Evolutionary conservation across 2,329 filamentous ascomycete genomes (phyloP).

Genomic region (Fusarium illudens): DNA sequence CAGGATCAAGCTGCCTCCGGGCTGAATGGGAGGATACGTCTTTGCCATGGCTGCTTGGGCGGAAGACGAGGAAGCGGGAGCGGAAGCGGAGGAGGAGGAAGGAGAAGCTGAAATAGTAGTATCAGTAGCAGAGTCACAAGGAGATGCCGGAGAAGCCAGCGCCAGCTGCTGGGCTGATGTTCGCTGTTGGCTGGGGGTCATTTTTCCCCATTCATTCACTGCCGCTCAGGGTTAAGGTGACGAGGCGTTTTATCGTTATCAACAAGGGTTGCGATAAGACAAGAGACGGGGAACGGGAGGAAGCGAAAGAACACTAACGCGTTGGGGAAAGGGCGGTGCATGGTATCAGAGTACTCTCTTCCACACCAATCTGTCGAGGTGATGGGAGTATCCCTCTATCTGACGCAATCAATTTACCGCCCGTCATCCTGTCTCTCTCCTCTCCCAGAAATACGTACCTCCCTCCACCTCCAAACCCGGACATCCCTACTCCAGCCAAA

Average conservation of each 20-base stretch:
- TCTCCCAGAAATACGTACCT: constrained; percentile 22
- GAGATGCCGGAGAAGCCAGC: constrained; percentile 39
- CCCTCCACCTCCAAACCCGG: constrained; percentile 20
- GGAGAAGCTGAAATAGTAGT: constrained; percentile 2
- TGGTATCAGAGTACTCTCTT: constrained; percentile 21
- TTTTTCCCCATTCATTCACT: constrained; percentile 31
- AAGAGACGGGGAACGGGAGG: constrained; percentile 29
- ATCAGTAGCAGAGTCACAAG: constrained; percentile 20
- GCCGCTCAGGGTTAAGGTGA: constrained; percentile 26
- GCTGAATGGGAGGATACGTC: constrained; percentile 81
- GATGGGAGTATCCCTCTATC: constrained; percentile 27
- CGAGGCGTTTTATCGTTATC: constrained; percentile 30
- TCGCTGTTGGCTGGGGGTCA: constrained; percentile 36
- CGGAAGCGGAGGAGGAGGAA: constrained; percentile 16
- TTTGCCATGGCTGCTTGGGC: constrained; percentile 44
- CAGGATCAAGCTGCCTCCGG: constrained; percentile 90
- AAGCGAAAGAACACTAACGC: constrained; percentile 29
- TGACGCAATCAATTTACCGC: constrained; percentile 11
- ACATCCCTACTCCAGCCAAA: constrained; percentile 11
- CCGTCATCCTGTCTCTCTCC: constrained; percentile 14
- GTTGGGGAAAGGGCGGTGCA: constrained; percentile 8
- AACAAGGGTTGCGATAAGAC: constrained; percentile 33
- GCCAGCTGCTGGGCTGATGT: constrained; percentile 36
- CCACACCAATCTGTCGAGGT: not conserved
- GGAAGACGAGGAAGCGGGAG: constrained; percentile 15